These are phyloP conservation scores for Cicer pinnatifidum DNA, from an alignment of 306 rosid species.

Conservation along the genomic window DNA sequence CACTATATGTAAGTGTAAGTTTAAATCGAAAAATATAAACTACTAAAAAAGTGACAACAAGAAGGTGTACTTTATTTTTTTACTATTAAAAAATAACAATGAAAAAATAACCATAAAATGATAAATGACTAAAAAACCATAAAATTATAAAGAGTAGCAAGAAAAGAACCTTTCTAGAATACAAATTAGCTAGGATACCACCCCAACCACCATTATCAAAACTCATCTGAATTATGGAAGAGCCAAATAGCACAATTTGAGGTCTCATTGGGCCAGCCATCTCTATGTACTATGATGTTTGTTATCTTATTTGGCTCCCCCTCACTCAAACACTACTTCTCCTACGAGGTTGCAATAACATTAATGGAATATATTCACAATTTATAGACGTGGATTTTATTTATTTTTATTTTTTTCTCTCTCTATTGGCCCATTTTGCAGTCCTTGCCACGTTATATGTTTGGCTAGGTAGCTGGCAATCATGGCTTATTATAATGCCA, in stretches of 20 bases:
- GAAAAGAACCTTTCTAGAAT: conserved; percentile 63
- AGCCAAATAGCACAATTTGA: conserved; percentile 87
- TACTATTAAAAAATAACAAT: too few species aligned
- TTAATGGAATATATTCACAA: background rate
- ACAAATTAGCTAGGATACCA: conserved; percentile 66
- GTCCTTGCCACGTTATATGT: conserved; percentile 11
- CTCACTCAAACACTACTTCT: conserved; percentile 16
- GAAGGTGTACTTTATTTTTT: background rate
- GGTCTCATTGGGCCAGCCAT: conserved; percentile 86
- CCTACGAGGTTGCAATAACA: background rate
- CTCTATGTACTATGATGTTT: background rate
- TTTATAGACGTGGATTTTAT: conserved; percentile 41
- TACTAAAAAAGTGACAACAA: background rate
- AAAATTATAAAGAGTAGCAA: background rate
- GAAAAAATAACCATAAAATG: background rate
- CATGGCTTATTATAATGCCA: background rate
- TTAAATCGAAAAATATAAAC: background rate
- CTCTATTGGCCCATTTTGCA: background rate
- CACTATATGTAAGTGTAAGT: background rate
- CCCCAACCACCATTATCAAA: conserved; percentile 76
- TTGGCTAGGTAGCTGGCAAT: background rate
- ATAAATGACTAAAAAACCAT: background rate
- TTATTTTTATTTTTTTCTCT: background rate
- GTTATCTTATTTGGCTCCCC: background rate
- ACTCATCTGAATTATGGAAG: conserved; percentile 71